A percentile compares a stretch with the other conserved stretches of the same genome.
These are phyloP conservation scores for Berberis thunbergii DNA, from an alignment of 164 flowering plant species.

Conservation along the genomic window DNA sequence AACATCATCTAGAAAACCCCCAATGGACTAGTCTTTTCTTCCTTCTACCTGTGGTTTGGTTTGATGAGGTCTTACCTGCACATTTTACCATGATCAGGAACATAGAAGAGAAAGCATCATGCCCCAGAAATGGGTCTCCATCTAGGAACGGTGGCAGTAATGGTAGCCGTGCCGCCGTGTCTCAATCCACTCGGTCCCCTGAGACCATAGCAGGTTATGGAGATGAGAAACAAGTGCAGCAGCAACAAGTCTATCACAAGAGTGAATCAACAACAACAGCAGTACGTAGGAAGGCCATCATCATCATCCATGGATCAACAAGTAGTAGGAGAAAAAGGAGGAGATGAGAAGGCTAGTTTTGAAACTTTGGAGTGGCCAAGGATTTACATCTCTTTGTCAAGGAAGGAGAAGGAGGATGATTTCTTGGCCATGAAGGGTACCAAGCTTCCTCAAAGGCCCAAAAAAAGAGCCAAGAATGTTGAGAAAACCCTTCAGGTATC, in stretches of 20 bases:
- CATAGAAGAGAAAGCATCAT: conserved; percentile 18
- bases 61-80: background rate
- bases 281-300: background rate
- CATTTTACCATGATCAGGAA: conserved; percentile 14
- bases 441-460: conserved; percentile 75
- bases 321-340: background rate
- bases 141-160: background rate
- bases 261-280: conserved; percentile 2
- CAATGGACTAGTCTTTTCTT: background rate
- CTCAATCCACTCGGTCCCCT: too few relatives aligned
- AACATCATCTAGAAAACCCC: background rate
- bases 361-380: conserved; percentile 46
- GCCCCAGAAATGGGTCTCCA: conserved; percentile 12
- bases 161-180: conserved; percentile 7
- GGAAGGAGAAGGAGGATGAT: conserved; percentile 81
- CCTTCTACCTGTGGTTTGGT: background rate
- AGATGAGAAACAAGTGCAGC: conserved; percentile 5
- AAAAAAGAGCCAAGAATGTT: conserved; percentile 57
- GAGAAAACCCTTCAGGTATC: conserved; percentile 54
- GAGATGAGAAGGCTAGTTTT: conserved; percentile 24
- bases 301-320: conserved; percentile 3
- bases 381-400: conserved; percentile 43
- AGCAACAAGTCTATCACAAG: conserved; percentile 4
- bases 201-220: background rate
- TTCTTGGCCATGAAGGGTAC: conserved; percentile 68